Conservation (phyloP, 305 asterid genomes). For the Ajuga reptans region DNA sequence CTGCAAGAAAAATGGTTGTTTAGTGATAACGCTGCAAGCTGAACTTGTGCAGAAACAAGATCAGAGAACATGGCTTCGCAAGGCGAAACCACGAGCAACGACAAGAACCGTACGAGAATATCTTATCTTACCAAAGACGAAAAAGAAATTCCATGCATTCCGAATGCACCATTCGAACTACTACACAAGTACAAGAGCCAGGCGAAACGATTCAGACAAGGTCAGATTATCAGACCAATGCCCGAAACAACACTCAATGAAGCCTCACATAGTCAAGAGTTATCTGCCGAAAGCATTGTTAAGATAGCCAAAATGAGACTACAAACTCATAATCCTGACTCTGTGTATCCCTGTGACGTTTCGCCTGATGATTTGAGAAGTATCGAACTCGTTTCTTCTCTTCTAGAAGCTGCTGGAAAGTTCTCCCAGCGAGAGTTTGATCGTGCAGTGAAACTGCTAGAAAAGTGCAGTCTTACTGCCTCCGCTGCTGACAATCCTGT, state of each 20-base stretch:
- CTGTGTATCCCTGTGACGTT: background rate
- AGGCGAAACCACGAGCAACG: background rate
- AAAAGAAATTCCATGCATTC: background rate
- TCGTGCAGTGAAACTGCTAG: slow-evolving; percentile 25
- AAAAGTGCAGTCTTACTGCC: slow-evolving; percentile 3
- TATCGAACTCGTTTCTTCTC: slow-evolving; percentile 15
- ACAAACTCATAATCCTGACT: background rate
- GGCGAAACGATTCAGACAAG: background rate
- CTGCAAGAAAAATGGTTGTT: no score
- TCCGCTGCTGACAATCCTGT: slow-evolving; percentile 15
- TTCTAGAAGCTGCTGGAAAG: slow-evolving; percentile 27
- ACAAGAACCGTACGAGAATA: background rate
- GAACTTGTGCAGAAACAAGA: background rate
- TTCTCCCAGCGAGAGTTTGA: slow-evolving; percentile 20
- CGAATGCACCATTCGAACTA: background rate
- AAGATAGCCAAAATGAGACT: no score
- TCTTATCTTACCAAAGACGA: background rate
- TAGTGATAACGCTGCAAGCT: background rate
- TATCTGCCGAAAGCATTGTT: background rate
- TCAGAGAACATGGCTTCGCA: background rate
- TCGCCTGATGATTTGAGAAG: background rate
- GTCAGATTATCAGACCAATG: background rate
- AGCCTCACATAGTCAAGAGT: background rate
- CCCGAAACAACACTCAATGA: background rate
- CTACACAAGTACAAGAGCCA: slow-evolving; percentile 10